Evolutionary conservation across 2,329 filamentous ascomycete genomes (phyloP), one percentile per base, ranked within the genome.

Genomic region (Lasiodiplodia theobromae): DNA sequence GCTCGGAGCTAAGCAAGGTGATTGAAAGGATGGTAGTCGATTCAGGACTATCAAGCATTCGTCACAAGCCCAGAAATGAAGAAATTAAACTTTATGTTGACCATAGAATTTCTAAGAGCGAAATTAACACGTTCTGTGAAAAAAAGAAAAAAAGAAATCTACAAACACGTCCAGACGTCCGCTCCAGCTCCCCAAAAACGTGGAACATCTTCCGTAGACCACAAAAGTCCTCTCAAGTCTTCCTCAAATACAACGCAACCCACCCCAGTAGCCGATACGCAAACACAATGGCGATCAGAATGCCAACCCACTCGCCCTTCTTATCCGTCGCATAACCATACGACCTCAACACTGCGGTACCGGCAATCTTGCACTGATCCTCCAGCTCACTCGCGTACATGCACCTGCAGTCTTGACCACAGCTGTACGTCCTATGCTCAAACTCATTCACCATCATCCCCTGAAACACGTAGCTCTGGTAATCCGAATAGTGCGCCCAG

Each of bases 371-470:
- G 74, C 93, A 94, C 76, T 91, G 79, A 38, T 82, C 75, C 51
- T 86, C 86, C 69, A 94, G 76, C 70, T 86, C 83, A 6, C 86
- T 90, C 47, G 85, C 79, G 77, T 91, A 96, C 87, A 92, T 91
- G 81, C 93, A 96, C 51, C 85, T 84, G 73, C 88, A 93, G 0
- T 78, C 79, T 0, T 75, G 70, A 71, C 84, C 80, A 75, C 92
- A 95, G 3, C 80, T 77, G 77, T 92, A 96, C 3, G 82, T 85
- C 16, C 92, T 83, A 21, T 86, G 72, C 1, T 82, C 82, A 77
- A 97, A 96, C 81, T 97, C 92, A 75, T 96, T 96, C 66, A 95
- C 89, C 92, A 96, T 96, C 93, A 97, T 96, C 16, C 92, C 93
- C 76, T 95, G 88, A 77, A 96, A 97, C 3, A 96, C 93, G 73